Base-by-base conservation (phyloP, 176 grass and related monocot species). In the Aegilops sharonensis region DNA sequence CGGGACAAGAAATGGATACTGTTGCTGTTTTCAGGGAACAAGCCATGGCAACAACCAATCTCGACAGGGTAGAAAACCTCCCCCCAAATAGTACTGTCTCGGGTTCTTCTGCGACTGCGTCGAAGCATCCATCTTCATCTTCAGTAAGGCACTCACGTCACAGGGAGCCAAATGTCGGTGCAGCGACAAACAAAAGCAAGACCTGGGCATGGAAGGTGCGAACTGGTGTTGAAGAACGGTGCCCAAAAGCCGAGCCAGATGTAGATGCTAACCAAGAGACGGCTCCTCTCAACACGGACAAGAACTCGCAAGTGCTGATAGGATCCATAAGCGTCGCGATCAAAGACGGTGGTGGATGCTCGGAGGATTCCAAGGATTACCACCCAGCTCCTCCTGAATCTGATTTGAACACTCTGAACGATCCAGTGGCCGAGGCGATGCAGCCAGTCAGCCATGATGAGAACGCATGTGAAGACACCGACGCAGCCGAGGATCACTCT, bases 271-370 rank as follows among this genome's bases (percentile, higher is more conserved):
- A 57, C 78, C 64, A 77, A 7, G 77, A 66, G 39, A 64, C 37
- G 30, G 37, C 42, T 83, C 52, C 42, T 80, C 50, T 60, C 27
- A 48, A 47, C 76, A 90, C 86, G 59, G 86, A 67, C 61, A 90
- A 91, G 64, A 88, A 68, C 30, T 88, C 90, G 13, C 70, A 80
- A 60, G 77, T 98, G 68, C 85, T 98, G 50, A 95, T 98, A 83
- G 96, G 96, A 78, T 98, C 96, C 54, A 94, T 98, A 69, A 91
- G 86, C 84, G 86, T 98, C 9, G 75, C 88, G 43, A 89, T 98
- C 72, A 81, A 91, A 85, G 85, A 80, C 24, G 42, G 48, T 23
- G 75, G 66, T 57, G 29, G 66, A 39, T 67, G 34, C 17, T 23
- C 17, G 1, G 8, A 24, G 21, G 30, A 30, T 79, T 66, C 54